Evolutionary conservation across 1,284 basidiomycete genomes (phyloP), one percentile per base, ranked within the genome.

Genomic region (Melampsora americana): DNA sequence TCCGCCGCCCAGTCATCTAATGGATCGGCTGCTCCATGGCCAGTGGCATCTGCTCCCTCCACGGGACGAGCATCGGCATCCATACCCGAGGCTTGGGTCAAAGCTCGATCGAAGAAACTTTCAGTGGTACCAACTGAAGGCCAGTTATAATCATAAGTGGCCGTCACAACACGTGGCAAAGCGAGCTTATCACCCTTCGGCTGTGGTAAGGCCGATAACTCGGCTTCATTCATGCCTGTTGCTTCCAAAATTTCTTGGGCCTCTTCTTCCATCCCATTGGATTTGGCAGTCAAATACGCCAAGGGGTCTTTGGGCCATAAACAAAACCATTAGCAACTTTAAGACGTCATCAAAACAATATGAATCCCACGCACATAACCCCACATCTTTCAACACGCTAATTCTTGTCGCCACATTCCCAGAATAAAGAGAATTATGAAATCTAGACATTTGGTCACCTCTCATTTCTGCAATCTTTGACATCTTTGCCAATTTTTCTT

Each of bases 401-500:
- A 97, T 91, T 74, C 95, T 88, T 42, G 90, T 89, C 77, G 87
- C 84, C 35, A 94, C 88, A 83, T 99, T 94, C 60, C 94, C 94
- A 28, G 92, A 89, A 84, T 96, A 98, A 56, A 99, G 85, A 3
- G 96, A 92, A 82, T 99, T 99, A 82, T 99, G 96, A 88, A 98
- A 99, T 69, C 93, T 87, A 35, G 95, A 96, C 94, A 99, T 97
- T 23, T 93, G 91, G 81, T 99, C 93, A 5, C 93, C 93, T 70
- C 96, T 88, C 78, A 92, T 93, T 81, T 94, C 90, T 0, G 96
- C 95, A 81, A 99, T 99, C 84, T 93, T 93, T 83, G 94, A 91
- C 96, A 99, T 99, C 86, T 97, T 98, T 20, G 87, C 87, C 26
- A 99, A 85, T 83, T 98, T 97, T 79, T 97, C 94, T 2, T 86